Base-by-base conservation (phyloP, 306 rosid genomes). In the Echinosophora koreensis region DNA sequence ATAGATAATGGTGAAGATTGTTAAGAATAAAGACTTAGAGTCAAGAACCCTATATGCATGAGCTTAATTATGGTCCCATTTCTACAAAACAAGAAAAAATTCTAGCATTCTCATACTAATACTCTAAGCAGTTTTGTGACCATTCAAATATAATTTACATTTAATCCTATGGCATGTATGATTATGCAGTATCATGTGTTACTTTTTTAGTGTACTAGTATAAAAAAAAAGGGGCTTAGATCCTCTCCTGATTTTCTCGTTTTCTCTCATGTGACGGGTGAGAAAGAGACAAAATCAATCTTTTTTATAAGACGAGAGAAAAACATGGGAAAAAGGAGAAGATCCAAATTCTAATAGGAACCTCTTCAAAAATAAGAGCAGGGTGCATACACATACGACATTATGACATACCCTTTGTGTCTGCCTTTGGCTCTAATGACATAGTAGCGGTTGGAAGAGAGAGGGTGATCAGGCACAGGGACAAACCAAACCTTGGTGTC, bases 381-480 rank as follows among this genome's bases (percentile, higher is more conserved):
- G 7, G 55, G 13, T 44, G 6, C 58, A 54, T 17, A 30, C 10
- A 41, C 47, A 41, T 41, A 41, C 8, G 10, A 69, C 86, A 62
- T 84, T 41, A 41, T 41, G 10, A 69, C 86, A 62, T 84, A 93
- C 97, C 98, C 98, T 74, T 89, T 93, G 63, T 91, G 64, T 74
- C 80, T 86, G 41, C 98, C 97, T 57, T 55, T 63, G 58, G 98
- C 96, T 89, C 85, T 89, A 86, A 93, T 86, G 55, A 89, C 80
- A 78, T 84, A 93, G 83, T 91, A 93, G 17, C 96, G 78, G 68
- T 88, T 91, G 61, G 96, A 83, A 77, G 96, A 86, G 38, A 93
- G 86, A 82, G 98, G 92, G 28, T 89, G 93, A 73, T 90, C 89
- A 51, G 88, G 97, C 66, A 88, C 97, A 17, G 92, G 97, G 28